phyloP scores from a whole-genome alignment of 139 green algal species.

The Auxenochlorella pyrenoidosa region DNA sequence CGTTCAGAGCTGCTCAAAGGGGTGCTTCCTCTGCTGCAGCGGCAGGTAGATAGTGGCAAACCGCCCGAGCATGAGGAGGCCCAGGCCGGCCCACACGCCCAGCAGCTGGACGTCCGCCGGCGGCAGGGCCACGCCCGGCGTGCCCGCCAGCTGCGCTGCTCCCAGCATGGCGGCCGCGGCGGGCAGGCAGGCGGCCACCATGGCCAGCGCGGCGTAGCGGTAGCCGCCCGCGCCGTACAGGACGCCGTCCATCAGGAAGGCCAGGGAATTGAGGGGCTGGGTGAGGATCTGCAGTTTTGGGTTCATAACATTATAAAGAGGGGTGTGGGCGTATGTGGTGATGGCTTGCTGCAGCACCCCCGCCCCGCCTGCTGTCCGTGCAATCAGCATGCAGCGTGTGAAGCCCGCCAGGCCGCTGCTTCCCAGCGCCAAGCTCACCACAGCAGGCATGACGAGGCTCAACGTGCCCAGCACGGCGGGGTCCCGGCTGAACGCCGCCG shows the following conservation, averaged over 20 bases:
- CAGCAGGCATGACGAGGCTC: conserved; percentile 45
- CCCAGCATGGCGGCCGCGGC: conserved; percentile 55
- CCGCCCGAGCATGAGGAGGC: conserved; percentile 69
- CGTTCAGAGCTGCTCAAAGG: conserved; percentile 43
- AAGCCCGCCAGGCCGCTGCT: neutral
- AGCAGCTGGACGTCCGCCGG: conserved; percentile 38
- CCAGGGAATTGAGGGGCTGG: conserved; percentile 69
- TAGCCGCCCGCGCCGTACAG: conserved; percentile 51
- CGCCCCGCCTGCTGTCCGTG: neutral
- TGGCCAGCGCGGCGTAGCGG: conserved; percentile 57
- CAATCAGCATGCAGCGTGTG: neutral
- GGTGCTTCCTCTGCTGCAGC: conserved; percentile 24
- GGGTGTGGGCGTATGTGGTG: too few species aligned
- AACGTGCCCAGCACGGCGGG: conserved; percentile 56
- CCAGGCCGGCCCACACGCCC: conserved; percentile 72
- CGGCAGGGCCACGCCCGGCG: neutral
- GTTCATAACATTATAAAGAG: too few species aligned
- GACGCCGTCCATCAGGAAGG: conserved; percentile 67
- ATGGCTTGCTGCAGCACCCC: neutral
- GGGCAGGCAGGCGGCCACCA: conserved; percentile 55
- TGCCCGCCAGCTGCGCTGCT: neutral
- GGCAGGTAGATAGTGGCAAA: conserved; percentile 64
- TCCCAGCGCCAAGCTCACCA: conserved; percentile 26
- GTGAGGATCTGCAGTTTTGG: conserved; percentile 22
- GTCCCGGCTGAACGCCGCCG: conserved; percentile 66